phyloP scores from a whole-genome alignment of 352 stramenopile species.

The Globisporangium mamillatum region DNA sequence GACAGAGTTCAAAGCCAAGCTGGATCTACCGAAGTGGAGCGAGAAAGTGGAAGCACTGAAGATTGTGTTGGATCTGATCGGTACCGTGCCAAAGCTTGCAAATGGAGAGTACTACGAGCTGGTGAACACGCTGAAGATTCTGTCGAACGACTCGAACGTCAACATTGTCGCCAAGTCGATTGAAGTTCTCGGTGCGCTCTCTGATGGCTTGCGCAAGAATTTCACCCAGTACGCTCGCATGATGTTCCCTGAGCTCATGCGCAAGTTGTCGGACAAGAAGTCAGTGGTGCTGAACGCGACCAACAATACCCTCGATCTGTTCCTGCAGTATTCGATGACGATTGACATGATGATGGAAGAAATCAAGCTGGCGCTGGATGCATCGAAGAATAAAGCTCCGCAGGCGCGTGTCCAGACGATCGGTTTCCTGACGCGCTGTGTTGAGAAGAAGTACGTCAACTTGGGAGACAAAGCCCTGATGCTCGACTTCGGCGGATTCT shows the following conservation, averaged over 20 bases:
- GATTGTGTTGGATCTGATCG: conserved; percentile 82
- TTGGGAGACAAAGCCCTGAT: conserved; percentile 58
- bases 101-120: conserved; percentile 87
- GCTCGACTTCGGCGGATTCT: conserved; percentile 59
- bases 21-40: conserved; percentile 81
- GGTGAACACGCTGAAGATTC: conserved; percentile 75
- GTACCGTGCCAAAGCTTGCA: conserved; percentile 78
- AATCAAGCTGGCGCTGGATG: conserved; percentile 62
- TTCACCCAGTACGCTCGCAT: conserved; percentile 74
- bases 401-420: conserved; percentile 76
- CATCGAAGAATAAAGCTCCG: conserved; percentile 80
- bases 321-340: conserved; percentile 76
- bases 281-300: conserved; percentile 74
- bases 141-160: conserved; percentile 84
- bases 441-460: conserved; percentile 72
- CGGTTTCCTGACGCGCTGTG: conserved; percentile 58
- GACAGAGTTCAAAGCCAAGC: conserved; percentile 76
- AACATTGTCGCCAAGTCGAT: conserved; percentile 87
- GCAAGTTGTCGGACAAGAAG: conserved; percentile 89
- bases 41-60: conserved; percentile 85
- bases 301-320: conserved; percentile 82
- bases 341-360: conserved; percentile 90
- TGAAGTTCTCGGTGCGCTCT: conserved; percentile 74
- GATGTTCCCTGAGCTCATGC: conserved; percentile 77
- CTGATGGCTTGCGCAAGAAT: conserved; percentile 77